Evolutionary conservation across 139 green algal species (phyloP), one percentile per base, ranked within the genome.

Genomic region (Haematococcus sp.): DNA sequence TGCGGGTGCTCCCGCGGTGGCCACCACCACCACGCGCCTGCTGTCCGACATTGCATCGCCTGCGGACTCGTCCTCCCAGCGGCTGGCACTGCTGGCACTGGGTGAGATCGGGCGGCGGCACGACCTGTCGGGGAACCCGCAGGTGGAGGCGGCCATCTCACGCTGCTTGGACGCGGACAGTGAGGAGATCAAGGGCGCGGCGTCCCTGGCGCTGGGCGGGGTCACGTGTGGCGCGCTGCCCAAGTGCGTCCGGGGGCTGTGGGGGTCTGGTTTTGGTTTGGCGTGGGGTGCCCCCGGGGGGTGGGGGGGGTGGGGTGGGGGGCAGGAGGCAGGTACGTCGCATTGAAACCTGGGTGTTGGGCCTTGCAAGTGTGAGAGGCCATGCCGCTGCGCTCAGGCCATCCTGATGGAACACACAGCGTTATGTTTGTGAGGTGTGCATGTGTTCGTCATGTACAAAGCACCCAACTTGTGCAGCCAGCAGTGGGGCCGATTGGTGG

Each of bases 61-160:
- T 31, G 4, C 22, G 33, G 59, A 55, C 23, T 70, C 67, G 52
- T 69, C 64, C 55, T 23, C 69, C 28, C 81, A 87, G 74, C 77
- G 92, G 32, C 88, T 98, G 60, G 83, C 91, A 1, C 90, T 98
- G 68, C 84, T 97, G 61, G 92, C 78, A 61, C 67, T 98, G 19
- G 94, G 94, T 4, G 92, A 97, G 81, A 88, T 98, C 30, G 91
- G 91, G 28, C 81, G 88, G 23, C 68, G 76, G 7, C 69, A 76
- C 17, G 90, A 97, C 82, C 78, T 98, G 11, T 86, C 78, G 17
- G 69, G 63, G 43, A 83, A 86, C 60, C 67, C 75, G 16, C 66
- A 70, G 28, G 58, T 90, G 55, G 78, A 87, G 56, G 56, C 65
- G 23, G 46, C 71, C 1, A 68, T 92, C 33, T 73, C 74, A 9